A percentile compares a stretch with the other conserved stretches of the same genome.
phyloP scores from a whole-genome alignment of 2,329 filamentous ascomycete genomes.

The Trichoderma koningiopsis region DNA sequence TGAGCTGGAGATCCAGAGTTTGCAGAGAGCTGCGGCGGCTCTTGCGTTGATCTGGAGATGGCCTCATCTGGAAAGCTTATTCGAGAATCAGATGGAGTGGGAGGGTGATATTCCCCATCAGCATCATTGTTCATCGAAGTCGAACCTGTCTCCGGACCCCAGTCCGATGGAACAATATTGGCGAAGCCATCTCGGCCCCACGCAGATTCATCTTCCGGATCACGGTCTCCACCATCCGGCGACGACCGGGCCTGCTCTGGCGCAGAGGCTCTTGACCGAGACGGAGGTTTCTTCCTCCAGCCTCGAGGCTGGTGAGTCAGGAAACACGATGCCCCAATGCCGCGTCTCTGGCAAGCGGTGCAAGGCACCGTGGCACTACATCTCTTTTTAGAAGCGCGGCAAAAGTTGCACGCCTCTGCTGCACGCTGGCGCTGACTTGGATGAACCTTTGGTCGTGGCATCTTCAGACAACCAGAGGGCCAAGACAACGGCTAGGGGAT shows the following conservation, averaged over 20 bases:
- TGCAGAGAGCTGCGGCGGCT: constrained; percentile 1
- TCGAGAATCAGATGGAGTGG: constrained; percentile 38
- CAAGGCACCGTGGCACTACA: constrained; percentile 54
- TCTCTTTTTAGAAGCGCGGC: constrained; percentile 53
- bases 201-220: neutral
- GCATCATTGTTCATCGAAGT: constrained; percentile 3
- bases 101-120: constrained; percentile 28
- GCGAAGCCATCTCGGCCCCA: constrained; percentile 10
- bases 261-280: neutral
- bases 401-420: constrained; percentile 51
- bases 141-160: constrained; percentile 10
- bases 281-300: constrained; percentile 24
- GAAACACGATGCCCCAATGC: constrained; percentile 43
- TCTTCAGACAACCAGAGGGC: constrained; percentile 31
- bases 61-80: constrained; percentile 29
- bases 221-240: constrained; percentile 18
- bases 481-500: neutral
- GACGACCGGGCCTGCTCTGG: constrained; percentile 11
- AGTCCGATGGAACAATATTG: neutral
- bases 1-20: constrained; percentile 2
- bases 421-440: constrained; percentile 52
- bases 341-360: constrained; percentile 48
- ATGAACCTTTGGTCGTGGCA: constrained; percentile 56
- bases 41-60: constrained; percentile 27
- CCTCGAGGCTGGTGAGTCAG: constrained; percentile 40